These are phyloP conservation scores for Candida pseudofarinosa DNA, from an alignment of 805 yeast species.

Conservation along the genomic window DNA sequence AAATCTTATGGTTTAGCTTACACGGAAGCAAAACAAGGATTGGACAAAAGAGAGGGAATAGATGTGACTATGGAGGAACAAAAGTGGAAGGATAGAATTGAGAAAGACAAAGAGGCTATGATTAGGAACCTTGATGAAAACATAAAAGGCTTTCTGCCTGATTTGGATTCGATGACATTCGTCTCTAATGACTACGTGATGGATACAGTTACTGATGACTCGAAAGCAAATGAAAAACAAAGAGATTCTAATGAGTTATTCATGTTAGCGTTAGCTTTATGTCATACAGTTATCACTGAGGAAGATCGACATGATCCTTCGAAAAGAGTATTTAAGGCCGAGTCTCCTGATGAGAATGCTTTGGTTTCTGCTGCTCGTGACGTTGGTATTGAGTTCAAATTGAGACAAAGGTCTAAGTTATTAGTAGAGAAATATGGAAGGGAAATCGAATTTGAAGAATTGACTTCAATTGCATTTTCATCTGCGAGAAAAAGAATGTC, in stretches of 20 bases:
- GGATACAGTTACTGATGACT: constrained; percentile 44
- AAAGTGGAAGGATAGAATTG: constrained; percentile 38
- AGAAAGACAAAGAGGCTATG: constrained; percentile 46
- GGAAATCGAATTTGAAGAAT: constrained; percentile 41
- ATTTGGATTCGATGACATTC: constrained; percentile 54
- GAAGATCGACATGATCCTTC: constrained; percentile 33
- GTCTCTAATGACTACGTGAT: constrained; percentile 54
- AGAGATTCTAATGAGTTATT: constrained; percentile 50
- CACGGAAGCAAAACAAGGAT: constrained; percentile 74
- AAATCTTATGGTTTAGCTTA: constrained; percentile 68
- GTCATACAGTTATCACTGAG: constrained; percentile 74
- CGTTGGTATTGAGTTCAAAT: constrained; percentile 61
- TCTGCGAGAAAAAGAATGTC: constrained; percentile 79
- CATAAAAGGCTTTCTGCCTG: constrained; percentile 44
- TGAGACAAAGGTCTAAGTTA: constrained; percentile 47
- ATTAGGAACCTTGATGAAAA: constrained; percentile 30
- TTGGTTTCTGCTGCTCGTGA: constrained; percentile 74
- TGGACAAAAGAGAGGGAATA: constrained; percentile 60
- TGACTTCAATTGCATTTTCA: constrained; percentile 59
- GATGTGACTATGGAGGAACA: constrained; percentile 50
- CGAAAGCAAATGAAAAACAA: constrained; percentile 26
- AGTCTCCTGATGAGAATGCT: constrained; percentile 82
- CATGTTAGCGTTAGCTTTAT: constrained; percentile 62
- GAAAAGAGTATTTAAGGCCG: constrained; percentile 59
- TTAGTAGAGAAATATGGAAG: constrained; percentile 44